A percentile compares a stretch with the other conserved stretches of the same genome.
Conservation (phyloP, 495 filamentous ascomycete genomes). For the Aspergillus indologenus region DNA sequence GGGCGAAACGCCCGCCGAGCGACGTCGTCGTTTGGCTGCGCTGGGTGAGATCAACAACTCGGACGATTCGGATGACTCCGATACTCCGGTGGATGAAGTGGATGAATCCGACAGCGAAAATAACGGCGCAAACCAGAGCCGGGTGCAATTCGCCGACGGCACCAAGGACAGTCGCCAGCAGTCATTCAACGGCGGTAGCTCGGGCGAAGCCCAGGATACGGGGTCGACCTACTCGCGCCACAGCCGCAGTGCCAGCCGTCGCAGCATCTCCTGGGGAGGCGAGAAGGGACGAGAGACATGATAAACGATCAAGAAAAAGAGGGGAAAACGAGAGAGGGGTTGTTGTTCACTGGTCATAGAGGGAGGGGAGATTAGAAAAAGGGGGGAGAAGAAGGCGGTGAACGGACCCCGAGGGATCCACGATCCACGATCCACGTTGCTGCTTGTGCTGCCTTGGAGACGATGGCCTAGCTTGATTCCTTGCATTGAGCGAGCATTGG, state of each 20-base stretch:
- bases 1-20: slow-evolving; percentile 79
- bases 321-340: neutral
- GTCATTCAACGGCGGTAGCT: neutral
- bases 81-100: slow-evolving; percentile 21
- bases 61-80: slow-evolving; percentile 62
- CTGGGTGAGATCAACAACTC: slow-evolving; percentile 62
- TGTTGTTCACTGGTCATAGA: neutral
- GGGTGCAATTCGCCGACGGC: slow-evolving; percentile 35
- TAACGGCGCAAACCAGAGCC: slow-evolving; percentile 23
- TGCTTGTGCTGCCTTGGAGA: neutral
- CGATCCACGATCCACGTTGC: neutral
- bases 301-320: neutral
- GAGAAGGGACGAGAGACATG: slow-evolving; percentile 26
- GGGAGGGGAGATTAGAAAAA: neutral
- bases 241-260: slow-evolving; percentile 10
- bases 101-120: slow-evolving; percentile 34
- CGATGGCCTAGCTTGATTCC: neutral
- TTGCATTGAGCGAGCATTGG: slow-evolving; percentile 3
- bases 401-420: no score
- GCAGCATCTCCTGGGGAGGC: slow-evolving; percentile 29
- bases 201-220: slow-evolving; percentile 15
- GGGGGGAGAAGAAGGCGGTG: slow-evolving; percentile 5
- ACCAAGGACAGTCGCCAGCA: slow-evolving; percentile 15
- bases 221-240: slow-evolving; percentile 9
- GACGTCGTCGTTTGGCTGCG: slow-evolving; percentile 77